Evolutionary conservation across 805 yeast species (phyloP).

Genomic region (Wickerhamomyces bovis): DNA sequence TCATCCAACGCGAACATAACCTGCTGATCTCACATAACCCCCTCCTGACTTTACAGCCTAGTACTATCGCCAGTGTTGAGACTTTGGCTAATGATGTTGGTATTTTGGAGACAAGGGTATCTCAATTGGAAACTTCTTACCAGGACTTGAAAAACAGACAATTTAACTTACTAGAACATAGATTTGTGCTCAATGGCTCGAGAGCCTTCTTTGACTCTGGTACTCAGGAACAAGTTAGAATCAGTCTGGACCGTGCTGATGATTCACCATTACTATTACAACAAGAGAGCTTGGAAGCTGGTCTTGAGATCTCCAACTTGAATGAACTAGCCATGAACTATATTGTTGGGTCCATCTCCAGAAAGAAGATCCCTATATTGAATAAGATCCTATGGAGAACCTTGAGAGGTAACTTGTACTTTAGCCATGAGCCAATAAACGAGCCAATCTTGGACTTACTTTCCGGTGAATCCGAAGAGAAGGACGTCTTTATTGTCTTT

Average conservation of each 20-base stretch:
- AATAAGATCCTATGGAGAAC: conserved; percentile 89
- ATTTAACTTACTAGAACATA: conserved; percentile 61
- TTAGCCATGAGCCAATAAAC: conserved; percentile 66
- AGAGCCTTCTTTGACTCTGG: conserved; percentile 41
- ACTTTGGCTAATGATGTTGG: conserved; percentile 58
- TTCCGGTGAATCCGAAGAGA: conserved; percentile 51
- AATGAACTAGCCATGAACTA: conserved; percentile 22
- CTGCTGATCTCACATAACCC: conserved; percentile 31
- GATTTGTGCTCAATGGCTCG: conserved; percentile 51
- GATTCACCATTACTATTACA: conserved; percentile 33
- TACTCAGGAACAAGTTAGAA: conserved; percentile 26
- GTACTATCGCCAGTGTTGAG: conserved; percentile 49
- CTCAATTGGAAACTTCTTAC: conserved; percentile 63
- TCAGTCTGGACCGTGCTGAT: conserved; percentile 31
- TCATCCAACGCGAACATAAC: conserved; percentile 42
- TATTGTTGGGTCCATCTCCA: conserved; percentile 71
- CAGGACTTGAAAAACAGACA: conserved; percentile 59
- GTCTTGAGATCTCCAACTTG: conserved; percentile 22
- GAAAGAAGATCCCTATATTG: conserved; percentile 61
- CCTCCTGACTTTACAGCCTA: conserved; percentile 16
- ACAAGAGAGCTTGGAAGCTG: conserved; percentile 32
- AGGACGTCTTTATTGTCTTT: conserved; percentile 81
- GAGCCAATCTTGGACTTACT: conserved; percentile 62
- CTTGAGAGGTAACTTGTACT: conserved; percentile 83
- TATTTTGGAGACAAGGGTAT: conserved; percentile 66